Base-by-base conservation (phyloP, 441 rosid species). In the Gossypium lobatum region DNA sequence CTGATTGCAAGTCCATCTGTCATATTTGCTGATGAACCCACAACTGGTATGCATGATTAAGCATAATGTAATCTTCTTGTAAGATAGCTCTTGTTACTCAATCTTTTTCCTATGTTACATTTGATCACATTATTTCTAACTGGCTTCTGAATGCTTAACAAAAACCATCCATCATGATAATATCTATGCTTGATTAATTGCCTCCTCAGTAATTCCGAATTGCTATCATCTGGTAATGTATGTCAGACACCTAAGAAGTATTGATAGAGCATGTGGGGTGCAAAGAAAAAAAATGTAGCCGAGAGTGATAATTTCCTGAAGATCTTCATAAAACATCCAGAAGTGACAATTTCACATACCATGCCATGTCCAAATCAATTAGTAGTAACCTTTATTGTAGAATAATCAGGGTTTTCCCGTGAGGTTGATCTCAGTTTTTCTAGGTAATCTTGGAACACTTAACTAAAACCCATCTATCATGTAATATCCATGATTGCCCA, bases 1-100 rank as follows among this genome's bases (percentile, higher is more conserved):
- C 88, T 95, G 74, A 95, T 95, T 50, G 97, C 99, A 57, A 95
- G 99, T 67, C 99, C 99, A 61, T 91, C 99, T 60, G 95, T 95
- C 63, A 88, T 95, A 78, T 95, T 91, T 85, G 97, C 97, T 14
- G 99, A 91, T 83, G 99, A 95, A 79, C 99, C 99, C 64, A 92
- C 99, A 9, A 95, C 97, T 7, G 99, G 98, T 91, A 81, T 77
- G 74, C 74, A 17, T 72, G 65, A 21, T 17, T 53, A 52, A 53
- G 13, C 5, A 7, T 7, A 10, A 31, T 65, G 39, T 52, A 52
- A 28, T 60, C 25, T 74, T 72, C 16, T 59, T n/a, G 6, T 68
- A 23, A 60, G 68, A 37, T 53, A 42, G 55, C 31, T 52, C 26
- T 75, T 21, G 39, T 6, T 66, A 42, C 64, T 21, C 48, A 61